These are phyloP conservation scores for Lasiosphaeria hispida DNA, from an alignment of 495 filamentous ascomycete species.

Conservation along the genomic window DNA sequence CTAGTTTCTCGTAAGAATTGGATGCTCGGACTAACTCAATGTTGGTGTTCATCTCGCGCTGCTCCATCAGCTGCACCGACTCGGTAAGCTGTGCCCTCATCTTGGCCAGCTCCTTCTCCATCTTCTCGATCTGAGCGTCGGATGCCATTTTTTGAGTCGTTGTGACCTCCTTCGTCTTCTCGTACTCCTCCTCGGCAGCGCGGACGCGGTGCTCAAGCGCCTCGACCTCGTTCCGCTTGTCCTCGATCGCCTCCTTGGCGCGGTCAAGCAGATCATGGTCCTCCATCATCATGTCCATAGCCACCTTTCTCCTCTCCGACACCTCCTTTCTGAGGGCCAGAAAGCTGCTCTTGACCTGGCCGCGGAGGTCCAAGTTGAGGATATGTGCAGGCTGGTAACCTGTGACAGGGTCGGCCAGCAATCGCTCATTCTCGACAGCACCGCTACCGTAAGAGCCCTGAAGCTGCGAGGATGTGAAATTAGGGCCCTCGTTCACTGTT, in stretches of 20 bases:
- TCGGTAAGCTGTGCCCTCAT: slow-evolving; percentile 85
- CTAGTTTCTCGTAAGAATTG: not conserved
- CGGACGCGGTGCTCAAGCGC: slow-evolving; percentile 81
- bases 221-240: slow-evolving; percentile 89
- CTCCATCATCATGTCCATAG: slow-evolving; percentile 83
- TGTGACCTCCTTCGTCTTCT: slow-evolving; percentile 85
- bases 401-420: slow-evolving; percentile 74
- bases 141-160: slow-evolving; percentile 80
- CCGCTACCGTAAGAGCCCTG: slow-evolving; percentile 48
- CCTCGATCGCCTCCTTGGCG: slow-evolving; percentile 91
- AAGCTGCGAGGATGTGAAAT: slow-evolving; percentile 70
- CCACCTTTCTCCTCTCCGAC: slow-evolving; percentile 74
- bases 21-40: slow-evolving; percentile 66
- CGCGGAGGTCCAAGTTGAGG: slow-evolving; percentile 79
- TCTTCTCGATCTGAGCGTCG: slow-evolving; percentile 93
- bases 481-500: slow-evolving; percentile 63
- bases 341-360: slow-evolving; percentile 75
- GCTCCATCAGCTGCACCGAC: slow-evolving; percentile 87
- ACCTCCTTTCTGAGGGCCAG: slow-evolving; percentile 79
- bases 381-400: slow-evolving; percentile 89
- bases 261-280: slow-evolving; percentile 87
- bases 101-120: slow-evolving; percentile 94
- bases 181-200: slow-evolving; percentile 87
- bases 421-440: slow-evolving; percentile 53
- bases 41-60: slow-evolving; percentile 93